These are phyloP conservation scores for Cytospora piceae DNA, from an alignment of 2,329 filamentous ascomycete species.

Conservation along the genomic window DNA sequence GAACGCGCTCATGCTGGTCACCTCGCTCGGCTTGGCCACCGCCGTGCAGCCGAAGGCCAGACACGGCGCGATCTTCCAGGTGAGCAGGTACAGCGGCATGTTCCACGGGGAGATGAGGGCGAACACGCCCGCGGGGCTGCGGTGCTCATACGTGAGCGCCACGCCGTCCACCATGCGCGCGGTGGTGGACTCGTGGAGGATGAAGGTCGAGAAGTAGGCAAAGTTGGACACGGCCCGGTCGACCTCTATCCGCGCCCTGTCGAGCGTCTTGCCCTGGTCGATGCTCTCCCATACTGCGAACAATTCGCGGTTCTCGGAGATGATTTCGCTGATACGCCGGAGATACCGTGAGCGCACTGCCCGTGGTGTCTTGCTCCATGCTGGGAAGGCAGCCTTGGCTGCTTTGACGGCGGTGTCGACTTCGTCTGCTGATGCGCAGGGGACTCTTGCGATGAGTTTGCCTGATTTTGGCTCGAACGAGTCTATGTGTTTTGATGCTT, in stretches of 20 bases:
- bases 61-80: conserved; percentile 43
- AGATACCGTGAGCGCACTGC: conserved; percentile 36
- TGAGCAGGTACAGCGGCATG: conserved; percentile 42
- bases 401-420: conserved; percentile 35
- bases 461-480: conserved; percentile 40
- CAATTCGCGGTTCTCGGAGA: conserved; percentile 38
- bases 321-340: conserved; percentile 35
- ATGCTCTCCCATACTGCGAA: conserved; percentile 43
- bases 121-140: conserved; percentile 41
- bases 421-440: conserved; percentile 34
- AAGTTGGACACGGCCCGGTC: conserved; percentile 42
- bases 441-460: conserved; percentile 34
- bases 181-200: conserved; percentile 40
- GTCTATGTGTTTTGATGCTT: conserved; percentile 32
- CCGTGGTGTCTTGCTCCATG: conserved; percentile 38
- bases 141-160: conserved; percentile 41
- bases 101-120: conserved; percentile 43
- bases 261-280: conserved; percentile 42
- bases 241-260: conserved; percentile 39
- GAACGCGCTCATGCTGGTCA: conserved; percentile 41
- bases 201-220: conserved; percentile 42
- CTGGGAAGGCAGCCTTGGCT: conserved; percentile 36
- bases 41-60: conserved; percentile 43
- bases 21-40: conserved; percentile 42
- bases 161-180: conserved; percentile 40